These are phyloP conservation scores for Candida krabiensis DNA, from an alignment of 805 yeast species.

Conservation along the genomic window DNA sequence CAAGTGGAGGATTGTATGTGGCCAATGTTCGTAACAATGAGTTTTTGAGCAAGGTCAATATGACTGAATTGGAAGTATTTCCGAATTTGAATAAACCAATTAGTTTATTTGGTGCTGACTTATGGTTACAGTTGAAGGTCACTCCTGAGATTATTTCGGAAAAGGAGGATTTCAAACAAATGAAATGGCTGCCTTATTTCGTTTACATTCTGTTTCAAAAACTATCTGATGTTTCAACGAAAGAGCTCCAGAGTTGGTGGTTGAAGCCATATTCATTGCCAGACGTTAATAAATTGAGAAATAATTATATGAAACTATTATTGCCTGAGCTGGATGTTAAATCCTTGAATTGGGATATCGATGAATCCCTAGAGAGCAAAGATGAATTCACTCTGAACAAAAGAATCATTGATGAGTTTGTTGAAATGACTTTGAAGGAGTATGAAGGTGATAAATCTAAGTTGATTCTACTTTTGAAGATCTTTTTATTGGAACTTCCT, in stretches of 20 bases:
- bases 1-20: constrained; percentile 14
- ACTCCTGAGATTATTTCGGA: not conserved
- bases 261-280: constrained; percentile 10
- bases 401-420: constrained; percentile 5
- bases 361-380: not conserved
- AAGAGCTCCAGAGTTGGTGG: constrained; percentile 7
- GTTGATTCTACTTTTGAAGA: constrained; percentile 13
- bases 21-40: constrained; percentile 13
- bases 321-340: constrained; percentile 6
- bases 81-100: constrained; percentile 10
- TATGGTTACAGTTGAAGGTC: constrained; percentile 30
- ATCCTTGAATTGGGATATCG: constrained; percentile 4
- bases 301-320: constrained; percentile 3
- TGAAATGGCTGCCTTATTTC: constrained; percentile 42
- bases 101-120: constrained; percentile 21
- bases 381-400: constrained; percentile 3
- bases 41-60: constrained; percentile 8
- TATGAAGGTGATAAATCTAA: constrained; percentile 7
- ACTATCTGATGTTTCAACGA: constrained; percentile 5
- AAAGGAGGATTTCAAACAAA: constrained; percentile 1
- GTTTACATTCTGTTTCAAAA: constrained; percentile 38
- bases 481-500: constrained; percentile 13
- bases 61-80: constrained; percentile 9
- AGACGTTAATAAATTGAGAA: constrained; percentile 12
- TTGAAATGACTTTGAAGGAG: constrained; percentile 1